Base-by-base conservation (phyloP, 805 yeast species). In the Yarrowia bubula region DNA sequence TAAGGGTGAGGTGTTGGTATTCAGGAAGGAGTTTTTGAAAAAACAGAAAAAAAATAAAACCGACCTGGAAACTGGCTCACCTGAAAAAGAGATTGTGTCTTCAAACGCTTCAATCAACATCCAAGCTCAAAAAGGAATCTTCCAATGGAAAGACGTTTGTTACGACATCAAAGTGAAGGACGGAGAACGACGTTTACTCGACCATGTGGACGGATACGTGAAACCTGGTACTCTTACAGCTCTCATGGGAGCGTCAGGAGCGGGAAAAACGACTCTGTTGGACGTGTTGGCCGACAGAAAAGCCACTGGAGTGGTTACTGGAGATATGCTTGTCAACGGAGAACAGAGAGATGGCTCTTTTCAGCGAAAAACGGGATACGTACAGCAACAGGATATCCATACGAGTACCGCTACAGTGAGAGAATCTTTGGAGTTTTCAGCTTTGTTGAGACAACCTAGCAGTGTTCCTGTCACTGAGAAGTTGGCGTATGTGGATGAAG, bases 161-260 rank as follows among this genome's bases (percentile, higher is more conserved):
- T 89, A 88, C 73, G 88, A 86, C 67, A 85, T 89, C 66, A 81
- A 84, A 71, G 84, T 86, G 69, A 85, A 86, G 72, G 75, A 75
- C 42, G 89, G 83, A 67, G 79, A 84, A 32, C 79, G 91, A 71
- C 79, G 86, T 67, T 83, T 88, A 67, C 76, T 88, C 71, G 79
- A 80, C 67, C 81, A 83, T 68, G 89, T 89, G 64, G 90, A 87
- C 72, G 95, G 93, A 55, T 88, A 90, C 89, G 92, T 88, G 51
- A 86, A 87, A 71, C 92, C 92, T 9, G 92, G 92, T 68, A 87
- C 91, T 53, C 77, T 89, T 72, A 89, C 93, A 58, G 95, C 93
- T 4, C 75, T 86, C 62, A 85, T 85, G 88, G 90, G 91, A 70
- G 86, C 87, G 17, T 85, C 91, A 39, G 92, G 92, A 77, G 92